These are phyloP conservation scores for Zymoseptoria passerinii DNA, from an alignment of 2,329 filamentous ascomycete genomes.

Conservation along the genomic window DNA sequence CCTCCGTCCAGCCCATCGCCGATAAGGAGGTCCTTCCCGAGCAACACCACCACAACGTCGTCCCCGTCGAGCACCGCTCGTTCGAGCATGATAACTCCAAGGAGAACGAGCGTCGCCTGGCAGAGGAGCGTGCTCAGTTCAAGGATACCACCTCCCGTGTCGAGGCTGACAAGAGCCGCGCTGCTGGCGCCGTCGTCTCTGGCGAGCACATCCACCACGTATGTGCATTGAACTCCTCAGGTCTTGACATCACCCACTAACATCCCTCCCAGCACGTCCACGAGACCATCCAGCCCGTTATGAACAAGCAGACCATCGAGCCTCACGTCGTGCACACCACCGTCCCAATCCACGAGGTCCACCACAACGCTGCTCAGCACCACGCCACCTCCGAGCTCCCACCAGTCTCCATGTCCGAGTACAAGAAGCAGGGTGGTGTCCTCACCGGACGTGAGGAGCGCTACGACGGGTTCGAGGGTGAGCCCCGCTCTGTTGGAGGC, in stretches of 20 bases:
- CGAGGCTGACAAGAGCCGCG: slow-evolving; percentile 43
- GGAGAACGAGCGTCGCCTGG: slow-evolving; percentile 41
- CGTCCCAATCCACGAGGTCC: slow-evolving; percentile 62
- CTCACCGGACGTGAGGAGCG: slow-evolving; percentile 48
- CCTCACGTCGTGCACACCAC: slow-evolving; percentile 63
- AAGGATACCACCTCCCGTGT: slow-evolving; percentile 42
- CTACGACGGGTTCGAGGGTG: slow-evolving; percentile 54
- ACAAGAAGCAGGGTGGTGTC: slow-evolving; percentile 48
- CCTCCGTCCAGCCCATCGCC: slow-evolving; percentile 56
- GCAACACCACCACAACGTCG: slow-evolving; percentile 53
- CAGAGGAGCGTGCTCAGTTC: slow-evolving; percentile 48
- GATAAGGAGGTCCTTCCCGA: slow-evolving; percentile 52
- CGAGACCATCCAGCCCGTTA: slow-evolving; percentile 61
- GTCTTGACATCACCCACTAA: not conserved
- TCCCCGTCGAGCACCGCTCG: slow-evolving; percentile 51
- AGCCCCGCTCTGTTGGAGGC: slow-evolving; percentile 39
- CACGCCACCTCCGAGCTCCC: slow-evolving; percentile 58
- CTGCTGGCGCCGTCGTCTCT: slow-evolving; percentile 42
- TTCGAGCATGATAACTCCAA: slow-evolving; percentile 53
- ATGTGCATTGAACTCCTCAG: not conserved
- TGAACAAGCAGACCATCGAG: slow-evolving; percentile 60
- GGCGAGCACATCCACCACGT: slow-evolving; percentile 57
- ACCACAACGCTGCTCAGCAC: slow-evolving; percentile 58
- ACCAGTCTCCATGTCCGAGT: slow-evolving; percentile 56
- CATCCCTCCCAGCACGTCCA: slow-evolving; percentile 42